phyloP scores from a whole-genome alignment of 257 asterid species.

The Agastache rugosa region DNA sequence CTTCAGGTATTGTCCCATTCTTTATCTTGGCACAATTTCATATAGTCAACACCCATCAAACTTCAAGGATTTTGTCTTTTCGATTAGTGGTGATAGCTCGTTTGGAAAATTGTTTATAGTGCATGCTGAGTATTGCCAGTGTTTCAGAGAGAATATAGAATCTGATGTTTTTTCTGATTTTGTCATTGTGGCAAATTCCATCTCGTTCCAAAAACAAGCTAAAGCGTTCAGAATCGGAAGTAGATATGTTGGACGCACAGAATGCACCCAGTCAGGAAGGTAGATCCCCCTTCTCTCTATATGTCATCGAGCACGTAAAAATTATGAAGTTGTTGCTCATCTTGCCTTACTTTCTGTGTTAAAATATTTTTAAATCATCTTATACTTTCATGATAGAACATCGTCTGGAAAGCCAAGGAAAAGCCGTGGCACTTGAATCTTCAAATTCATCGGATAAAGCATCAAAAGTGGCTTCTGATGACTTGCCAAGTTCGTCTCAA shows the following conservation, averaged over 20 bases:
- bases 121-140: conserved; percentile 18
- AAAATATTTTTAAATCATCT: conserved; percentile 25
- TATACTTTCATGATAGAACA: conserved; percentile 43
- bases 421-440: conserved; percentile 45
- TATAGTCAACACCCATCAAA: background rate
- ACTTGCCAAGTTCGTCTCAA: conserved; percentile 45
- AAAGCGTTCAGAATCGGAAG: conserved; percentile 41
- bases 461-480: conserved; percentile 45
- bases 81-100: background rate
- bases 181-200: conserved; percentile 27
- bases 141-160: background rate
- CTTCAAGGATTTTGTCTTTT: background rate
- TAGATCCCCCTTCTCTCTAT: conserved; percentile 30
- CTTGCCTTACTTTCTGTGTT: conserved; percentile 7
- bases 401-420: conserved; percentile 47
- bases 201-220: conserved; percentile 40
- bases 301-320: conserved; percentile 51
- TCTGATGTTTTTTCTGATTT: background rate
- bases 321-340: conserved; percentile 24
- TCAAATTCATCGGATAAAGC: conserved; percentile 35
- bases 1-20: conserved; percentile 64
- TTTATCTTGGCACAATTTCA: background rate
- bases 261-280: conserved; percentile 46
- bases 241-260: conserved; percentile 42
- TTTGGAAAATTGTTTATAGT: background rate